These are phyloP conservation scores for Trametes villosa DNA, from an alignment of 768 basidiomycete genomes.

Conservation along the genomic window DNA sequence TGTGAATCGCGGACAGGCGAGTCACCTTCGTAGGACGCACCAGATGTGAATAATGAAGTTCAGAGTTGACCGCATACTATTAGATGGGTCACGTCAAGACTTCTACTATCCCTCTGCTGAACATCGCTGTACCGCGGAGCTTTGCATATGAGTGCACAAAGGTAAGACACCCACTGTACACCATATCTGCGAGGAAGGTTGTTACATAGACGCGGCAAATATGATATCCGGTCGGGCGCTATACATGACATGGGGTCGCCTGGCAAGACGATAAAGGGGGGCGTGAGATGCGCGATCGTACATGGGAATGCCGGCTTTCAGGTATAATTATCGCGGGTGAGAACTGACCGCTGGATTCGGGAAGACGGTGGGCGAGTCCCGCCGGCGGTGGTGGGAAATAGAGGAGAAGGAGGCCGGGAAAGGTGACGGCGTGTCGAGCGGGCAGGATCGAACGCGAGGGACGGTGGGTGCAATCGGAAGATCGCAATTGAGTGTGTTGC, in stretches of 20 bases:
- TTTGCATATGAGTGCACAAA: too few relatives aligned
- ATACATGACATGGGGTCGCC: neutral
- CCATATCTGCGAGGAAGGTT: too few relatives aligned
- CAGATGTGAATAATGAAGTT: too few relatives aligned
- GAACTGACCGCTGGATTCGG: slow-evolving; percentile 4
- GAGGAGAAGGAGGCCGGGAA: slow-evolving; percentile 10
- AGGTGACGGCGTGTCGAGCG: slow-evolving; percentile 17
- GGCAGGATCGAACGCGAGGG: slow-evolving; percentile 3
- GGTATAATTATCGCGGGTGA: slow-evolving; percentile 14
- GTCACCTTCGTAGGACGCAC: too few relatives aligned
- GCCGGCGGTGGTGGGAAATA: slow-evolving; percentile 12
- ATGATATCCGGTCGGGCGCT: neutral
- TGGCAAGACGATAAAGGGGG: neutral
- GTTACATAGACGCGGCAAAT: neutral
- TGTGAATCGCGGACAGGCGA: too few relatives aligned
- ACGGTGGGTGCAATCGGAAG: slow-evolving; percentile 16
- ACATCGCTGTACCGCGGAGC: too few relatives aligned
- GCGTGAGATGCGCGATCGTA: neutral
- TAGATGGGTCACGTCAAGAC: too few relatives aligned
- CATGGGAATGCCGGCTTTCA: slow-evolving; percentile 9
- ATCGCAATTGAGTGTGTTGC: slow-evolving; percentile 19
- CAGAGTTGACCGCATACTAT: too few relatives aligned
- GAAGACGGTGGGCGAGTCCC: slow-evolving; percentile 13
- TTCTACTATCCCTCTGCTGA: too few relatives aligned
- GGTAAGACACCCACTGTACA: too few relatives aligned